Evolutionary conservation across 2,329 filamentous ascomycete genomes (phyloP), one percentile per base, ranked within the genome.

Genomic region (Trichoderma arundinaceum): DNA sequence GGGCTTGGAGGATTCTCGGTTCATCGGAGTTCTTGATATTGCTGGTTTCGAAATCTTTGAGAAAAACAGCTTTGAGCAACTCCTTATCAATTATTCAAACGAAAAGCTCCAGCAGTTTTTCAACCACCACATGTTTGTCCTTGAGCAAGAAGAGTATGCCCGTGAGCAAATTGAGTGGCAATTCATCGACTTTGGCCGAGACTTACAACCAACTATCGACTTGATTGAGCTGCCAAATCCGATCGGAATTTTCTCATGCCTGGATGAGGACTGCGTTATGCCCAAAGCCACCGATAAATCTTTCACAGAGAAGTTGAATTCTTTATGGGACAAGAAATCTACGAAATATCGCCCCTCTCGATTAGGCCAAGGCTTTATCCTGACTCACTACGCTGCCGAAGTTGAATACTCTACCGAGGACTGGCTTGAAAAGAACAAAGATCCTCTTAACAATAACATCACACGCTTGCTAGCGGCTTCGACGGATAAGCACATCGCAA

Each of bases 41-140:
- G 96, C 96, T 69, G 95, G 95, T 67, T 99, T 99, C 78, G 95
- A 99, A 75, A 99, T 99, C 66, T 99, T 99, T 72, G 94, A 99
- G 72, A 87, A 92, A 73, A 99, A 99, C 81, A 97, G 94, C 81
- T 99, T 99, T 74, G 95, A 99, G 77, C 95, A 99, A 77, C 85
- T 99, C 6, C 99, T 95, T 82, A 99, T 99, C 84, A 99, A 99
- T 79, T 99, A 99, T 79, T 98, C 96, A 68, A 99, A 99, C 79
- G 95, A 99, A 78, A 99, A 97, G 77, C 87, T 99, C 7, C 95
- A 99, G 74, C 95, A 99, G 72, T 99, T 99, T 78, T 99, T 99
- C 86, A 99, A 99, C 74, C 95, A 99, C 76, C 96, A 99, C 81
- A 99, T 99, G 95, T 99, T 99, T 74, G 95, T 99, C 9, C 83